Percentiles rank a stretch among this genome's conserved stretches.
phyloP scores from a whole-genome alignment of 768 basidiomycete species.

The Agaricus subrufescens region DNA sequence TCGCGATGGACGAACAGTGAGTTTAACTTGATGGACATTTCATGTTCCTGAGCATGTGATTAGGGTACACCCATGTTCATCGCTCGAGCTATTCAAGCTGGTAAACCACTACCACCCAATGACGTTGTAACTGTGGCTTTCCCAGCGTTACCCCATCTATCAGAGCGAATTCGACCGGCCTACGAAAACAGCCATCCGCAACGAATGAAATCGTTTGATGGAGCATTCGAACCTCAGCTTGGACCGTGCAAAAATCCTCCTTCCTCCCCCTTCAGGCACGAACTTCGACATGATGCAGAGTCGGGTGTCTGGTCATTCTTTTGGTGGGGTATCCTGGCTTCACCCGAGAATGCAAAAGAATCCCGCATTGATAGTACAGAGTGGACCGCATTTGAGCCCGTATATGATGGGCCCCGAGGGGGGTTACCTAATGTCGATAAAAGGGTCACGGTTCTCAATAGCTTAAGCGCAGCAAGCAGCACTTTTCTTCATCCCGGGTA shows the following conservation, averaged over 20 bases:
- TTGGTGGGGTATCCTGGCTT: slow-evolving; percentile 6
- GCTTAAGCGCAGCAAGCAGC: not conserved
- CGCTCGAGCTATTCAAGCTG: slow-evolving; percentile 5
- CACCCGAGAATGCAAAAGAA: not conserved
- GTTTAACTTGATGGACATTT: not conserved
- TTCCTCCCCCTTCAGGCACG: not conserved
- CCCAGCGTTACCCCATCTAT: not conserved
- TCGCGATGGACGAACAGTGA: not conserved
- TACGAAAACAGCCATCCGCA: not conserved
- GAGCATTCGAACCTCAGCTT: not conserved
- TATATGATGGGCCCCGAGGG: not conserved
- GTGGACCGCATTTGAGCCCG: not conserved
- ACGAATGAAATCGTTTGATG: not conserved
- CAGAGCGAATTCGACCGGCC: not conserved
- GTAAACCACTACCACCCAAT: not conserved
- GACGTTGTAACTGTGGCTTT: no score
- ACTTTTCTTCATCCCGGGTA: slow-evolving; percentile 5
- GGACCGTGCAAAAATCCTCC: not conserved
- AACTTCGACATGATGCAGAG: slow-evolving; percentile 7
- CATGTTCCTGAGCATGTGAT: not conserved
- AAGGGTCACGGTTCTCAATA: not conserved
- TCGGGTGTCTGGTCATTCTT: slow-evolving; percentile 4
- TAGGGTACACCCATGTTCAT: slow-evolving; percentile 11
- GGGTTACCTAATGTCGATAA: not conserved
- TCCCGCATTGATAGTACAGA: not conserved